phyloP scores from a whole-genome alignment of 768 basidiomycete species.

The Rhizopogon roseolus region DNA sequence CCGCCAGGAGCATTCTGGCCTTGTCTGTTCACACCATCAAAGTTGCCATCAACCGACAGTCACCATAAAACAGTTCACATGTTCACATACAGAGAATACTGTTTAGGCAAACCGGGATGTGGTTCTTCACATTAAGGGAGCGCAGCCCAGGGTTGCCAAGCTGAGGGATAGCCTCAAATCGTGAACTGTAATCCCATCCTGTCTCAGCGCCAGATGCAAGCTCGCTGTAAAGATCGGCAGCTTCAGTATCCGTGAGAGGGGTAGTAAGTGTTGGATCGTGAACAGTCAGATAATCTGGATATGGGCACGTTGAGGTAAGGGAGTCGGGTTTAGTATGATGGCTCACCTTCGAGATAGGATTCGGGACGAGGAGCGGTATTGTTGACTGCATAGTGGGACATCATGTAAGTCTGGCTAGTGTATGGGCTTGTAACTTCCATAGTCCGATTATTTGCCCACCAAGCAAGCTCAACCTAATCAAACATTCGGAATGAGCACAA shows the following conservation, averaged over 20 bases:
- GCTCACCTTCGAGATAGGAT: slow-evolving; percentile 60
- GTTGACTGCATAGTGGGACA: slow-evolving; percentile 72
- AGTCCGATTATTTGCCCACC: slow-evolving; percentile 79
- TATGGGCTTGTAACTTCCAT: slow-evolving; percentile 64
- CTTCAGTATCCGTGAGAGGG: slow-evolving; percentile 54
- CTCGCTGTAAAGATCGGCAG: slow-evolving; percentile 73
- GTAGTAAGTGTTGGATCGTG: slow-evolving; percentile 54
- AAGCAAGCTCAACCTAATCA: slow-evolving; percentile 66
- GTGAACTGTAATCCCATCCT: slow-evolving; percentile 43
- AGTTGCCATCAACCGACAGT: background rate
- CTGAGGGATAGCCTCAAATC: slow-evolving; percentile 36
- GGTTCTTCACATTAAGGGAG: slow-evolving; percentile 64
- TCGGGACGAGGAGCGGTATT: slow-evolving; percentile 90
- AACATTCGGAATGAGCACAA: background rate
- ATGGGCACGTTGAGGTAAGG: slow-evolving; percentile 12
- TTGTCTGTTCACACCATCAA: slow-evolving; percentile 44
- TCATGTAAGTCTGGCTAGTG: slow-evolving; percentile 56
- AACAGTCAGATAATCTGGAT: slow-evolving; percentile 71
- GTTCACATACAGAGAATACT: slow-evolving; percentile 69
- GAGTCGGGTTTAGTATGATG: background rate
- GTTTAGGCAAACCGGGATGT: slow-evolving; percentile 76
- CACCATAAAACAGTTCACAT: slow-evolving; percentile 2
- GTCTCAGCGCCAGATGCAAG: slow-evolving; percentile 87
- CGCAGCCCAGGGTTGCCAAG: slow-evolving; percentile 52
- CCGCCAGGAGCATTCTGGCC: slow-evolving; percentile 54